Conservation (phyloP, 192 early-diverging fungal species). For the Coemansia sp. region DNA sequence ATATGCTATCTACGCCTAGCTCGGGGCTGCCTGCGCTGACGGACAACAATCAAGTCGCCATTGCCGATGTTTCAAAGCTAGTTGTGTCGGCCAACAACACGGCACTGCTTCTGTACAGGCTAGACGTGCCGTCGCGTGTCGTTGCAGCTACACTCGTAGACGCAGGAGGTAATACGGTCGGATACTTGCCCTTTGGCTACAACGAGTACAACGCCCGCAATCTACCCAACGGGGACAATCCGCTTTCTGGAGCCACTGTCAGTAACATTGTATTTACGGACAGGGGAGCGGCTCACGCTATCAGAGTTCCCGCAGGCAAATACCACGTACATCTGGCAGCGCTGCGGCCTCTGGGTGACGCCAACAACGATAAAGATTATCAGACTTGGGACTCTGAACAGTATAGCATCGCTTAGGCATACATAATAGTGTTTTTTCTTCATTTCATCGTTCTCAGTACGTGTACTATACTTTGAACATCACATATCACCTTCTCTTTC, state of each 20-base stretch:
- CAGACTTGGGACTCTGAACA: slow-evolving; percentile 47
- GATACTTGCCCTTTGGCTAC: slow-evolving; percentile 37
- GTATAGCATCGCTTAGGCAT: slow-evolving; percentile 22
- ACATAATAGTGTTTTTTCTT: background rate
- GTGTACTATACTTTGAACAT: background rate
- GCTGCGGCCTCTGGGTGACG: slow-evolving; percentile 45
- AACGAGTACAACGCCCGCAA: slow-evolving; percentile 18
- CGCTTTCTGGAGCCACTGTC: slow-evolving; percentile 3
- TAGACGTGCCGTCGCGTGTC: slow-evolving; percentile 32
- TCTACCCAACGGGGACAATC: slow-evolving; percentile 10
- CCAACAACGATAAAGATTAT: slow-evolving; percentile 30
- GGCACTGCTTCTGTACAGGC: background rate
- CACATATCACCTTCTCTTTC: background rate
- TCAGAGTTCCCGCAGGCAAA: slow-evolving; percentile 29
- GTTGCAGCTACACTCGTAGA: slow-evolving; percentile 23
- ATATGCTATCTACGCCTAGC: slow-evolving; percentile 23
- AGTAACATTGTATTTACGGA: slow-evolving; percentile 23
- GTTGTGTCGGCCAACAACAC: slow-evolving; percentile 8
- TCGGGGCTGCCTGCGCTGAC: slow-evolving; percentile 21
- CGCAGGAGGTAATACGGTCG: slow-evolving; percentile 17
- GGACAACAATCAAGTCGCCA: background rate
- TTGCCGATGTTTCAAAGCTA: slow-evolving; percentile 23
- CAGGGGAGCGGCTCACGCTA: slow-evolving; percentile 1
- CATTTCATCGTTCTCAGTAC: background rate
- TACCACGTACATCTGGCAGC: slow-evolving; percentile 39